phyloP scores from a whole-genome alignment of 306 rosid species.

The Dalbergia cultrata region DNA sequence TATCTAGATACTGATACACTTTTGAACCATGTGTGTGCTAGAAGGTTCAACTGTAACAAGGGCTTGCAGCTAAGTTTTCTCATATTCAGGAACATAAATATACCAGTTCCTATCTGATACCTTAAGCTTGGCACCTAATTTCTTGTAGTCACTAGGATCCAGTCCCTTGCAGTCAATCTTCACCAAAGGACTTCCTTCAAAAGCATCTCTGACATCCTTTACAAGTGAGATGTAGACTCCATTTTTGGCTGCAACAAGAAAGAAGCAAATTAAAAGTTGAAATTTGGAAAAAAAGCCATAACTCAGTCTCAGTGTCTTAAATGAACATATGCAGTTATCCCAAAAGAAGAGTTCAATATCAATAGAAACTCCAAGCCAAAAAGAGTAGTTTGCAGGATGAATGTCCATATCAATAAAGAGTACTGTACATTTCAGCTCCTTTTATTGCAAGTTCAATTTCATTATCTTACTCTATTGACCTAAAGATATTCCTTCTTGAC shows the following conservation, averaged over 20 bases:
- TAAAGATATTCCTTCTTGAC: slow-evolving; percentile 28
- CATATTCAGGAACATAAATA: background rate
- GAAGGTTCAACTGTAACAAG: background rate
- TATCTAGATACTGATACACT: slow-evolving; percentile 1
- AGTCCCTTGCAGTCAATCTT: slow-evolving; percentile 87
- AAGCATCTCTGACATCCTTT: slow-evolving; percentile 83
- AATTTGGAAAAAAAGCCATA: slow-evolving; percentile 25
- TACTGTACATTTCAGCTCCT: slow-evolving; percentile 15
- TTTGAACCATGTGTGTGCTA: background rate
- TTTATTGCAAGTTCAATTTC: slow-evolving; percentile 22
- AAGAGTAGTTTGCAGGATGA: slow-evolving; percentile 35
- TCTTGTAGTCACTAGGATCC: slow-evolving; percentile 96
- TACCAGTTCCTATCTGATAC: slow-evolving; percentile 41
- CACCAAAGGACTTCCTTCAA: slow-evolving; percentile 89
- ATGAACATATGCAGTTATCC: slow-evolving; percentile 23
- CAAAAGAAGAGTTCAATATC: slow-evolving; percentile 1
- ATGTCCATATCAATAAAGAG: slow-evolving; percentile 27
- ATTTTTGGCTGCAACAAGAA: slow-evolving; percentile 75
- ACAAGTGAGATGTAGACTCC: slow-evolving; percentile 84
- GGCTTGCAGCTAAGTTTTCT: background rate
- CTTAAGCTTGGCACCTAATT: slow-evolving; percentile 94
- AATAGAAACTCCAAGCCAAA: slow-evolving; percentile 9
- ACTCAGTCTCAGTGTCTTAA: background rate
- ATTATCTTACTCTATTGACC: slow-evolving; percentile 28
- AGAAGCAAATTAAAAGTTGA: slow-evolving; percentile 42